These are phyloP conservation scores for Aechmea fasciata DNA, from an alignment of 176 grass and related monocot species.

Conservation along the genomic window DNA sequence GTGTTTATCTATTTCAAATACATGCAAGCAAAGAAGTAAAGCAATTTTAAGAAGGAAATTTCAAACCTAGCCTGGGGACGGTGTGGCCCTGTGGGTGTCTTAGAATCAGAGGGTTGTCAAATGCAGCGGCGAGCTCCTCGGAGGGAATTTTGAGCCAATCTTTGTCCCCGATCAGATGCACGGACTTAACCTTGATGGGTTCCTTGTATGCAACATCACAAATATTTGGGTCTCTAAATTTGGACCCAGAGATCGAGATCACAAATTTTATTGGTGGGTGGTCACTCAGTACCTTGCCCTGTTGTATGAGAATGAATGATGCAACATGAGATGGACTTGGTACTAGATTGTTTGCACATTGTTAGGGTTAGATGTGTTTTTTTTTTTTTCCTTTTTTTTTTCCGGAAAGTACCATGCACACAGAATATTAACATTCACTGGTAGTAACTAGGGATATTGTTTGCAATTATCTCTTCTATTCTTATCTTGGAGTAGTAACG, in stretches of 20 bases:
- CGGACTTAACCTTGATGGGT: constrained; percentile 53
- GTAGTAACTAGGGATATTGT: no score
- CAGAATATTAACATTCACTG: no score
- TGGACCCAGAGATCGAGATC: constrained; percentile 69
- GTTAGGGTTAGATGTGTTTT: no score
- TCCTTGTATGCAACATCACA: constrained; percentile 60
- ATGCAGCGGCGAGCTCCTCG: constrained; percentile 62
- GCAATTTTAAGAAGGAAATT: not conserved
- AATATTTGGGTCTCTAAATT: constrained; percentile 69
- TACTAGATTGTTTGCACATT: no score
- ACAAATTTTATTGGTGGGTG: constrained; percentile 76
- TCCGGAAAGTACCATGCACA: no score
- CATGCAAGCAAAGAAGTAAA: not conserved
- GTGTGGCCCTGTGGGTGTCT: constrained; percentile 90
- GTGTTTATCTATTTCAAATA: no score
- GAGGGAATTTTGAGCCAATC: constrained; percentile 94
- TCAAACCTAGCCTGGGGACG: constrained; percentile 64
- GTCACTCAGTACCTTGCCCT: constrained; percentile 67
- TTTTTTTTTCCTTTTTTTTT: no score
- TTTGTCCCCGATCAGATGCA: constrained; percentile 90
- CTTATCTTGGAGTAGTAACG: not conserved
- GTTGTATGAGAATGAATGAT: not conserved
- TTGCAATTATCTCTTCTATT: no score
- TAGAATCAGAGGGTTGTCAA: constrained; percentile 63
- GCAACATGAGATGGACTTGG: not conserved